phyloP scores from a whole-genome alignment of 23 red algal genomes.

The Cyanidiococcus yangmingshanensis region DNA sequence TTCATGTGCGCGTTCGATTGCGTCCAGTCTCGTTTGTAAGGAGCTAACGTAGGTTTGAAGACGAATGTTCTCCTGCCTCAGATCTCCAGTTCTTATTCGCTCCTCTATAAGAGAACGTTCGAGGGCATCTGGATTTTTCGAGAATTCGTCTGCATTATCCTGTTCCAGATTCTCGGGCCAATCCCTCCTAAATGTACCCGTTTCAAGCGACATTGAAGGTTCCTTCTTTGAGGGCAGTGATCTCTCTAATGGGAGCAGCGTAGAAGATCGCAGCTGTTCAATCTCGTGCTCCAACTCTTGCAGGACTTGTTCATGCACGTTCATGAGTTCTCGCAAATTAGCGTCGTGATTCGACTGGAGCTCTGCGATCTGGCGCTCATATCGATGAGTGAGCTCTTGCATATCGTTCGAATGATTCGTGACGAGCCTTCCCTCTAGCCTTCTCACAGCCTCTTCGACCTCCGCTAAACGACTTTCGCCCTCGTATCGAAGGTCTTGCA shows the following conservation, averaged over 20 bases:
- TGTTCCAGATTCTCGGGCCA: neutral
- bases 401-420: too few species aligned
- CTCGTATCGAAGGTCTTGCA: too few species aligned
- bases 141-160: neutral
- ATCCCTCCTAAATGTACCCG: neutral
- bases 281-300: neutral
- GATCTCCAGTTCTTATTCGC: neutral
- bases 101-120: neutral
- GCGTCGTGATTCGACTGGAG: neutral
- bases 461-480: too few species aligned
- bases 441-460: too few species aligned
- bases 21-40: neutral
- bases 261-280: neutral
- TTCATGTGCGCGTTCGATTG: neutral
- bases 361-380: neutral
- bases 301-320: conserved; percentile 2
- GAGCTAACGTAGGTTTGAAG: neutral
- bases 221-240: too few species aligned
- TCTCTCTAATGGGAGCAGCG: neutral
- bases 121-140: neutral
- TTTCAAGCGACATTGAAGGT: too few species aligned
- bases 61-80: neutral
- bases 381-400: too few species aligned
- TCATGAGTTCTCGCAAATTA: neutral
- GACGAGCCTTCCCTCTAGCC: too few species aligned